These are phyloP conservation scores for Venturia effusa DNA, from an alignment of 2,329 filamentous ascomycete species.

Conservation along the genomic window DNA sequence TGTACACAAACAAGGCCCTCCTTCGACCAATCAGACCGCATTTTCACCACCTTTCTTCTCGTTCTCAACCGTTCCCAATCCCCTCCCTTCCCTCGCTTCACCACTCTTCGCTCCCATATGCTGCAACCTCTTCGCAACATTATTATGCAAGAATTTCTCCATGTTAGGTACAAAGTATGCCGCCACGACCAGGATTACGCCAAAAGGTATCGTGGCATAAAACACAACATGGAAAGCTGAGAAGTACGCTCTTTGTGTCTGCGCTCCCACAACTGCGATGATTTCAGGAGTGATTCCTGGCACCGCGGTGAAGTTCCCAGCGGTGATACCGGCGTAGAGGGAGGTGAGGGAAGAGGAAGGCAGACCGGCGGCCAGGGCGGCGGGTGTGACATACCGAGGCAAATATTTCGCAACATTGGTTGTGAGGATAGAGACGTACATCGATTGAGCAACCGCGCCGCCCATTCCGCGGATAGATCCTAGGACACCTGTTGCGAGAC, in stretches of 20 bases:
- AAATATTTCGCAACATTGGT: constrained; percentile 19
- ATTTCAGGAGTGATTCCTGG: constrained; percentile 18
- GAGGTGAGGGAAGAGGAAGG: constrained; percentile 18
- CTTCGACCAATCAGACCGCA: background rate
- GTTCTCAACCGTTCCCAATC: background rate
- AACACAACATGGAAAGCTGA: constrained; percentile 15
- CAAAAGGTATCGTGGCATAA: constrained; percentile 20
- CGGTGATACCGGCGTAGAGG: constrained; percentile 17
- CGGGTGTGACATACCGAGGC: constrained; percentile 19
- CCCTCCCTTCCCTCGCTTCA: constrained; percentile 1
- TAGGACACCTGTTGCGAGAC: constrained; percentile 33
- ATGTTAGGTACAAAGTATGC: constrained; percentile 17
- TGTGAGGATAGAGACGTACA: constrained; percentile 26
- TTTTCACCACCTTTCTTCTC: background rate
- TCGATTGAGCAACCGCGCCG: constrained; percentile 26
- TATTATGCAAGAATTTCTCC: constrained; percentile 18
- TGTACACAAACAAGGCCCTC: background rate
- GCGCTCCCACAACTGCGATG: constrained; percentile 14
- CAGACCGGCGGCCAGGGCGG: constrained; percentile 18
- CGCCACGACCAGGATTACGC: constrained; percentile 17
- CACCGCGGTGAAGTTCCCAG: constrained; percentile 17
- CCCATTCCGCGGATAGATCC: constrained; percentile 35
- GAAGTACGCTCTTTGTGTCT: constrained; percentile 16
- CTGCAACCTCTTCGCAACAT: constrained; percentile 20
- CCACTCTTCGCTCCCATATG: constrained; percentile 8